These are phyloP conservation scores for Botrytis sinoallii DNA, from an alignment of 2,329 filamentous ascomycete genomes.

Conservation along the genomic window DNA sequence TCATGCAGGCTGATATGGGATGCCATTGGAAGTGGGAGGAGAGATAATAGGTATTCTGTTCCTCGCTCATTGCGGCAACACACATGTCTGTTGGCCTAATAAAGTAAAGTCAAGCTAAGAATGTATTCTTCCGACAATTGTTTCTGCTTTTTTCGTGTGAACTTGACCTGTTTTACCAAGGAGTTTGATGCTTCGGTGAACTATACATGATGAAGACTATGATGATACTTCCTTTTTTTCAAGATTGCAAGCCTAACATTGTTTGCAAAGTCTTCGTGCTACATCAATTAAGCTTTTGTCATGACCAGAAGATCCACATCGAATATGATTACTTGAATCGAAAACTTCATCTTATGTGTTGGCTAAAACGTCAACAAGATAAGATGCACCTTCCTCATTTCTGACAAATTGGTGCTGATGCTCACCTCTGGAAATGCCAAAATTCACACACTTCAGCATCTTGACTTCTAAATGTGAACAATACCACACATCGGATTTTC, in stretches of 20 bases:
- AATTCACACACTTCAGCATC: not conserved
- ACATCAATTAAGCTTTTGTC: no score
- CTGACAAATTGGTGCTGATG: not conserved
- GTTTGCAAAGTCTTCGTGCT: not conserved
- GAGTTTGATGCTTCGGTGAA: not conserved
- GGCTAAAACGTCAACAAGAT: not conserved
- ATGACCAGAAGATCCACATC: no score
- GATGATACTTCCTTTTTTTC: not conserved
- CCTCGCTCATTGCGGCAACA: not conserved
- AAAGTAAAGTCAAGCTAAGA: not conserved
- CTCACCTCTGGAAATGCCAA: not conserved
- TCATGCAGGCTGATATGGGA: not conserved
- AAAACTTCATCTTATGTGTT: no score
- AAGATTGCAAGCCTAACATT: not conserved
- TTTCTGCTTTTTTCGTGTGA: not conserved
- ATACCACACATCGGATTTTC: not conserved
- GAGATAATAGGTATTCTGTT: not conserved
- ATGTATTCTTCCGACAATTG: not conserved
- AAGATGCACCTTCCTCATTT: not conserved
- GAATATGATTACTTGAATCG: fast-evolving
- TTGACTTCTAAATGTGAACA: not conserved
- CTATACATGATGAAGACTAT: not conserved
- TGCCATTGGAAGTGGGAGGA: not conserved
- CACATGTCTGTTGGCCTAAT: not conserved
- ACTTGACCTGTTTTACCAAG: not conserved